Base-by-base conservation (phyloP, 1,139 yeast genomes). In the Kurtzmaniella quercitrusa region DNA sequence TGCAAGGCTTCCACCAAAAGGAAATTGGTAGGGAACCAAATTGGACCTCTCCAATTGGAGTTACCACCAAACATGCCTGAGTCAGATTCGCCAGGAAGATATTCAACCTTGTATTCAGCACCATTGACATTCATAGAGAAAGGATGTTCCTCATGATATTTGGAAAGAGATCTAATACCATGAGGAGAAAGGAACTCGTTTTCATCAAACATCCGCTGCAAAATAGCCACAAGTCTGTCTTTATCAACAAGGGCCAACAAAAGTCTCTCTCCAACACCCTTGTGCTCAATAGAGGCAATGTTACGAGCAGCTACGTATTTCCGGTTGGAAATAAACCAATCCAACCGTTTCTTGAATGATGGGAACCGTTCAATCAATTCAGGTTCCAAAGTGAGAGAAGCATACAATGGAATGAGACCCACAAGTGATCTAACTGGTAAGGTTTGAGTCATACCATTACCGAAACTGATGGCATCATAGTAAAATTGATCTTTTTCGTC, bases 41-140 rank as follows among this genome's bases (percentile, higher is more conserved):
- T 89, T n/a, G 98, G 97, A 4, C 98, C 98, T 65, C 98, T 77
- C 98, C 98, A 91, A 65, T 90, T 91, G 24, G 96, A 89, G 61
- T 91, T 91, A 52, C 98, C 98, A 45, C 98, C 98, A 75, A 91
- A 91, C 80, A 91, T 79, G 10, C 96, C 96, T 3, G 95, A 85
- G 59, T 89, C 94, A 17, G 96, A 86, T 62, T 91, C 98, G 17
- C 96, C 98, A 2, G 97, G 89, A 46, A 90, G 78, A 63, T 91
- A 91, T 50, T 79, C 81, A 31, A 91, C 95, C 34, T 72, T 70
- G 63, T 85, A 91, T 41, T 75, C 72, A 52, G 82, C 76, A 14
- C 95, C 95, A 60, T 88, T 77, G 42, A 90, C 96, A 50, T 84
- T 77, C 95, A 90, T 88, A 45, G 80, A 78, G 58, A 85, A 90